Conservation (phyloP, 2,329 filamentous ascomycete species). For the Rhexocercosporidium sp. region DNA sequence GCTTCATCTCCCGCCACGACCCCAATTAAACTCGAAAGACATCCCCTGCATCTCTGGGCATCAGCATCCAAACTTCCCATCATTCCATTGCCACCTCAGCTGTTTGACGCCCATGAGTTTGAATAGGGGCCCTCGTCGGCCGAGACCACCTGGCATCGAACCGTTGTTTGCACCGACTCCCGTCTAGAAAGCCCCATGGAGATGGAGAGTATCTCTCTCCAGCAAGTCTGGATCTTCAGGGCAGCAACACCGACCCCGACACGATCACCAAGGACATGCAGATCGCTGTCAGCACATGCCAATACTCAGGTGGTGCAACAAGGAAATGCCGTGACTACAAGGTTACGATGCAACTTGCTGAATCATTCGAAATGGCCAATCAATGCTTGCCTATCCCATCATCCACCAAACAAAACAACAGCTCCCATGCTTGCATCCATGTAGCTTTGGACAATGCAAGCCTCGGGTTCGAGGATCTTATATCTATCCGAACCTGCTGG, state of each 20-base stretch:
- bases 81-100: neutral
- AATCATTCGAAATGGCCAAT: neutral
- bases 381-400: neutral
- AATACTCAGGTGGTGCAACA: neutral
- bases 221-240: neutral
- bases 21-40: neutral
- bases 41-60: neutral
- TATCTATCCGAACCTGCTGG: neutral
- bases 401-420: neutral
- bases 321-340: neutral
- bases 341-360: slow-evolving; percentile 4
- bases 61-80: neutral
- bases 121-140: neutral
- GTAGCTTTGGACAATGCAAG: neutral
- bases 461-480: neutral
- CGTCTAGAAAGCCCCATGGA: neutral
- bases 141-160: neutral
- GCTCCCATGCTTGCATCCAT: neutral
- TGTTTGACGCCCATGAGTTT: neutral
- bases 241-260: neutral
- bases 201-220: neutral
- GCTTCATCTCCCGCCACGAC: neutral
- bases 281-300: neutral
- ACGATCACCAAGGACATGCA: neutral
- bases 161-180: neutral